These are phyloP conservation scores for Roridomyces roridus DNA, from an alignment of 768 basidiomycete species.

Conservation along the genomic window DNA sequence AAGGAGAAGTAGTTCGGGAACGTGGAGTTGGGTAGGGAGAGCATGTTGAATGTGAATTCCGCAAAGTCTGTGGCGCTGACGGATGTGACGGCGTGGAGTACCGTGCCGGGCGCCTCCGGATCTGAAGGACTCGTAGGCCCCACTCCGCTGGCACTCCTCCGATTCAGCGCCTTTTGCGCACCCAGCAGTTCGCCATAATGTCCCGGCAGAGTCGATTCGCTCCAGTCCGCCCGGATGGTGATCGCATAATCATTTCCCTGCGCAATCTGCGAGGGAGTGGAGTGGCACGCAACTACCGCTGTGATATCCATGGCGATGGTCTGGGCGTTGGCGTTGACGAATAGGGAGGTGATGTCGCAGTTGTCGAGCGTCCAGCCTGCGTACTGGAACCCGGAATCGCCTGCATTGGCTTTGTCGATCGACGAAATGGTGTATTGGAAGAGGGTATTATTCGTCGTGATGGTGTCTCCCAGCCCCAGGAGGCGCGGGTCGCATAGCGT, in stretches of 20 bases:
- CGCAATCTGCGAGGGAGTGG: too few species aligned
- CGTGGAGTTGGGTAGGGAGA: conserved; percentile 22
- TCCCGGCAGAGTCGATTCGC: conserved; percentile 24
- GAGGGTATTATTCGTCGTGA: conserved; percentile 32
- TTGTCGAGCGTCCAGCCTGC: conserved; percentile 27
- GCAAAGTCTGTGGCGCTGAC: conserved; percentile 23
- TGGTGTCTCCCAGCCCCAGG: conserved; percentile 31
- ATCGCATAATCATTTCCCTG: conserved; percentile 17
- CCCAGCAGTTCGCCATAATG: conserved; percentile 26
- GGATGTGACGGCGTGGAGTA: conserved; percentile 9
- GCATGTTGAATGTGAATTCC: conserved; percentile 18
- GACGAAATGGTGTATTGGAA: conserved; percentile 32
- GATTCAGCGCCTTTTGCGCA: conserved; percentile 8
- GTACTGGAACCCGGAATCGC: conserved; percentile 30
- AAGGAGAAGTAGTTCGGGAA: conserved; percentile 28
- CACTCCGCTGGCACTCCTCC: conserved; percentile 10
- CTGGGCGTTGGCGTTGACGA: conserved; percentile 21
- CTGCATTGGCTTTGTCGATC: conserved; percentile 29
- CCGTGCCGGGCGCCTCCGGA: conserved; percentile 10
- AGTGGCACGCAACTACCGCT: conserved; percentile 24
- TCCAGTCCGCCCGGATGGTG: conserved; percentile 26
- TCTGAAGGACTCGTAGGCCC: conserved; percentile 18
- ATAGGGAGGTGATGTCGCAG: conserved; percentile 31
- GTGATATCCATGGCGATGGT: conserved; percentile 28
- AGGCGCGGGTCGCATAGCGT: conserved; percentile 32